Evolutionary conservation across 495 filamentous ascomycete species (phyloP).

Genomic region (Apiosordaria backusii): DNA sequence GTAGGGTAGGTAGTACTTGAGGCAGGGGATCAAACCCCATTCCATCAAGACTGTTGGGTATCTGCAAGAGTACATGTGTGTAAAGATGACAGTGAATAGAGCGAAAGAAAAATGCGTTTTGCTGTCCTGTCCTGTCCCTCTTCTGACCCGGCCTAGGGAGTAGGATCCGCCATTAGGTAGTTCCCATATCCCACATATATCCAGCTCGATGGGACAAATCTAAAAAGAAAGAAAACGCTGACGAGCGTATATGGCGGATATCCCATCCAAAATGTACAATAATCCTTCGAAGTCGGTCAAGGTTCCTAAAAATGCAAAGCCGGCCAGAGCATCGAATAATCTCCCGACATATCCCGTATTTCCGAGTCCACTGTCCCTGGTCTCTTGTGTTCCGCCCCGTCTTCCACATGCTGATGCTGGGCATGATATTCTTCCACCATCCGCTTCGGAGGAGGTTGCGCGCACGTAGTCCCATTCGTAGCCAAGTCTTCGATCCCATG

Average conservation of each 20-base stretch:
- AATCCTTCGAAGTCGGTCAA: background rate
- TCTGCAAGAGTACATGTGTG: background rate
- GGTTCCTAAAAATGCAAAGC: slow-evolving; percentile 30
- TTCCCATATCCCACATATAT: background rate
- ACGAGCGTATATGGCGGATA: background rate
- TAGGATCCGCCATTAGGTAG: background rate
- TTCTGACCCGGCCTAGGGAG: background rate
- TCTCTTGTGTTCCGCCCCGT: slow-evolving; percentile 14
- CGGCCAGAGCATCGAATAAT: slow-evolving; percentile 38
- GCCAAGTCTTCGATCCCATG: slow-evolving; percentile 33
- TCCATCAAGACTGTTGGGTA: background rate
- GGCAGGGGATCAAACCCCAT: background rate
- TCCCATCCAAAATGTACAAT: background rate
- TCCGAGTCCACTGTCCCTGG: slow-evolving; percentile 24
- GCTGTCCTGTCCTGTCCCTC: background rate
- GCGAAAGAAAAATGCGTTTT: slow-evolving; percentile 8
- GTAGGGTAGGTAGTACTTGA: background rate
- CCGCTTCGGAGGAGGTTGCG: slow-evolving; percentile 14
- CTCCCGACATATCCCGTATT: slow-evolving; percentile 21
- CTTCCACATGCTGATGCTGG: slow-evolving; percentile 20
- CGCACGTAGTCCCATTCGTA: slow-evolving; percentile 18
- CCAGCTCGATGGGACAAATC: background rate
- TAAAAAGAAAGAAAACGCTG: slow-evolving; percentile 5
- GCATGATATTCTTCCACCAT: slow-evolving; percentile 15
- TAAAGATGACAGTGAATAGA: background rate